Evolutionary conservation across 106 monocot genomes (phyloP).

Genomic region (Platanthera guangdongensis): DNA sequence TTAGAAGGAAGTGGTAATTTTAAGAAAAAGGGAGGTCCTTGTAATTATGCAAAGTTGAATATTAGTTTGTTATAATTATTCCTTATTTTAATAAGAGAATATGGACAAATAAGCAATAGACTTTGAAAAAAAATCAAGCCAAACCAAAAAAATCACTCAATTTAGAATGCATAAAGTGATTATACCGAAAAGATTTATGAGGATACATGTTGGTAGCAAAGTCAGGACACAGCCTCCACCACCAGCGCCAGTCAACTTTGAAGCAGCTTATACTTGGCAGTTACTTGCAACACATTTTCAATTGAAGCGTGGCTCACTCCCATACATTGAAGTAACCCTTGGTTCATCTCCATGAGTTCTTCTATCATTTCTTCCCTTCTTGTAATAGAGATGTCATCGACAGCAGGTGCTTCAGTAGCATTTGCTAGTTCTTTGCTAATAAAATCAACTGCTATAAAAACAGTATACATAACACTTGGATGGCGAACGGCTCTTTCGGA

Average conservation of each 20-base stretch:
- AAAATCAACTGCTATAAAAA: conserved; percentile 68
- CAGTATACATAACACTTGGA: conserved; percentile 71
- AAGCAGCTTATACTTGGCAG: no score
- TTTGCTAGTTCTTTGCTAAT: conserved; percentile 67
- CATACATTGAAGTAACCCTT: no score
- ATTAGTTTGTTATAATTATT: no score
- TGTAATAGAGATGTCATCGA: conserved; percentile 50
- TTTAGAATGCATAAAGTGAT: background rate
- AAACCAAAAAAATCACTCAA: background rate
- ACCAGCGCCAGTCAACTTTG: no score
- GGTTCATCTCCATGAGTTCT: conserved; percentile 95
- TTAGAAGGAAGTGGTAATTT: no score
- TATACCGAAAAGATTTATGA: background rate
- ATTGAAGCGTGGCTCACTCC: no score
- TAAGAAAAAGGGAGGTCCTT: no score
- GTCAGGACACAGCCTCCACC: no score
- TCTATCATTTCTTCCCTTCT: conserved; percentile 64
- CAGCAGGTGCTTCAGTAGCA: conserved; percentile 43
- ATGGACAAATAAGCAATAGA: background rate
- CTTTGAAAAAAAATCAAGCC: background rate
- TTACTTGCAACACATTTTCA: no score
- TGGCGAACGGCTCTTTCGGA: conserved; percentile 60
- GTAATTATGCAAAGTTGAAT: no score
- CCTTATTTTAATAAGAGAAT: background rate
- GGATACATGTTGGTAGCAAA: conserved; percentile 72